phyloP scores from a whole-genome alignment of 805 yeast species.

The Candida ovalis region DNA sequence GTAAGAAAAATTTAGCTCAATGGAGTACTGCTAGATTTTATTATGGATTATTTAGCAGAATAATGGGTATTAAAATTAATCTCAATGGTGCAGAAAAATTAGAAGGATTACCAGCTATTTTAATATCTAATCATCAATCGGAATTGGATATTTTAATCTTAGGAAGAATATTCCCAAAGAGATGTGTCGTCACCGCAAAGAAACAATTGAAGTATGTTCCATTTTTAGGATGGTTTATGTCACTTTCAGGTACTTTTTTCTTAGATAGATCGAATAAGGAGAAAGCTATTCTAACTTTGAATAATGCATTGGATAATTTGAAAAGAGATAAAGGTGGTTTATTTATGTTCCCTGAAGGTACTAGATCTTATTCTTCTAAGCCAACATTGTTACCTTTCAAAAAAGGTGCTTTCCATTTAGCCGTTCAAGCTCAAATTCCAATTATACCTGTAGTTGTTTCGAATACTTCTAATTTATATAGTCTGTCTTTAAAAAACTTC shows the following conservation, averaged over 20 bases:
- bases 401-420: constrained; percentile 97
- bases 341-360: constrained; percentile 96
- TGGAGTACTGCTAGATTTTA: constrained; percentile 87
- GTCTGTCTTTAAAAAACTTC: constrained; percentile 58
- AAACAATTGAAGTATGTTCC: constrained; percentile 81
- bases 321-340: constrained; percentile 65
- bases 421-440: constrained; percentile 88
- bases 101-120: constrained; percentile 64
- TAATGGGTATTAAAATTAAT: constrained; percentile 68
- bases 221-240: constrained; percentile 96
- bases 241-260: constrained; percentile 84
- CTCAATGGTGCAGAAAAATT: constrained; percentile 64
- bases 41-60: constrained; percentile 52
- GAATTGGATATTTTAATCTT: constrained; percentile 78
- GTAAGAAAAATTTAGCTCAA: constrained; percentile 79
- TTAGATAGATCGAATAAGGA: constrained; percentile 76
- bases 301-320: constrained; percentile 60
- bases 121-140: constrained; percentile 87
- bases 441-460: constrained; percentile 84
- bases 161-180: constrained; percentile 81
- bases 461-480: constrained; percentile 74
- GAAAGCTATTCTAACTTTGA: constrained; percentile 72
- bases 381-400: constrained; percentile 83
- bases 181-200: constrained; percentile 91
- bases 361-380: constrained; percentile 72